Conservation (phyloP, 202 grass and related monocot genomes). For the Setaria viridis region DNA sequence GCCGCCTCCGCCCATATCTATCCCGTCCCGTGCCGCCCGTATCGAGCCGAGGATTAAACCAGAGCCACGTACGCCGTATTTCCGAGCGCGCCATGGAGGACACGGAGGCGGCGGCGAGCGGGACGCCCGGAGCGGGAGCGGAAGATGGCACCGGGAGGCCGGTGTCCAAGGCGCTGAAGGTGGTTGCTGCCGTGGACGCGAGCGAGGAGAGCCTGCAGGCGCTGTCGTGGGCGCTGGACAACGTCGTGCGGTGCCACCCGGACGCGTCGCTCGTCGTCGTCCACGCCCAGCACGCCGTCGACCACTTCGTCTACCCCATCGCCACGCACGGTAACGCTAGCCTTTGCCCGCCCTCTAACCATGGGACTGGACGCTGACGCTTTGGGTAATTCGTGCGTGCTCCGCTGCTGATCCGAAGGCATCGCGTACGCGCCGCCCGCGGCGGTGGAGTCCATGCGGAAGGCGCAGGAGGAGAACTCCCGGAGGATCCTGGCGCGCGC, state of each 20-base stretch:
- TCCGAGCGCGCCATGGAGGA: conserved; percentile 7
- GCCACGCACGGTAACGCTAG: conserved; percentile 54
- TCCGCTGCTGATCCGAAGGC: neutral
- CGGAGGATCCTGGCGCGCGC: conserved; percentile 50
- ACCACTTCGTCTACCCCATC: conserved; percentile 68
- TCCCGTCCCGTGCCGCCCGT: neutral
- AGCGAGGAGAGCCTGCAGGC: conserved; percentile 75
- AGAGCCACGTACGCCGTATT: neutral
- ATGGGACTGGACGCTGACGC: neutral
- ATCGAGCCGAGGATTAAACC: neutral
- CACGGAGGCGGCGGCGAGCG: neutral
- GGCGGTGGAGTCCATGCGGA: conserved; percentile 53
- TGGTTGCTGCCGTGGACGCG: conserved; percentile 69
- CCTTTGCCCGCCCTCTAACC: neutral
- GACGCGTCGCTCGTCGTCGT: conserved; percentile 55
- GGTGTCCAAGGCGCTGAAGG: conserved; percentile 47
- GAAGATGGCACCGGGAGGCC: neutral
- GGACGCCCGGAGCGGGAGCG: neutral
- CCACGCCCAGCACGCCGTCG: conserved; percentile 57
- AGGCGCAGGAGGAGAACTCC: conserved; percentile 61
- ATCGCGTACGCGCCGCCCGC: conserved; percentile 44
- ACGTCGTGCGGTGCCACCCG: conserved; percentile 42
- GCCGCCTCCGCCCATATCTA: conserved; percentile 14
- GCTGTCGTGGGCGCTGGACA: conserved; percentile 71
- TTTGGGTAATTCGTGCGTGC: neutral